Evolutionary conservation across 2,329 filamentous ascomycete genomes (phyloP), one percentile per base, ranked within the genome.

Genomic region (Ceratocystis papillata): DNA sequence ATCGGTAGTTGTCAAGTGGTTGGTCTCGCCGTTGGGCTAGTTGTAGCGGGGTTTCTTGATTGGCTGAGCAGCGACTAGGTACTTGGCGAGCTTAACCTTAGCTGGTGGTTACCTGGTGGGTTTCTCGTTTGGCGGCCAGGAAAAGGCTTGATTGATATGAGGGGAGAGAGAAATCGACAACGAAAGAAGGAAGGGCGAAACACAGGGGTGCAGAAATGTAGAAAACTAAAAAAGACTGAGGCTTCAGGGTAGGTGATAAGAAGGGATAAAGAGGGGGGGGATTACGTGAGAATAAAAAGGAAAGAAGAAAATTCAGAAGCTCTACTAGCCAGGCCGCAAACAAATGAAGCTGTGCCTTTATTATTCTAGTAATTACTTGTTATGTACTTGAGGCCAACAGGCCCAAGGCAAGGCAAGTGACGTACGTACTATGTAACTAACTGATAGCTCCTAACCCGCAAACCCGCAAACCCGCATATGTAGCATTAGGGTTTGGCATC

Each of bases 301-400:
- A 57, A 15, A 57, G 28, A 25, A 57, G 6, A 57, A 30, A 57
- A 33, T 57, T 12, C 20, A 15, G 15, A 15, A 33, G 6, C 4
- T 30, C 30, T 57, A 17, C 53, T 33, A 6, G 22, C 25, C 53
- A 57, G 28, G 53, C 53, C 53, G 28, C 22, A 30, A 17, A 2
- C 53, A 57, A 57, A 57, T 28, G 53, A 57, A 57, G 53, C 53
- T 17, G 30, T 57, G 53, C 53, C 20, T 30, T 57, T 15, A 57
- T 57, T 28, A 30, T 28, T 57, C 22, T 53, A 28, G 53, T 17
- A 33, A 57, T 17, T 57, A 25, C 53, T 57, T 41, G 37, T 41
- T 41, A 12, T 15, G 37, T 41, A 30, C 30, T 30, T 30, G 30
- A 30, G 30, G 30, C 30, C 30, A 30, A 30, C 30, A 41, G 37